Percentiles rank a stretch among this genome's conserved stretches.
Conservation (phyloP, 306 rosid genomes). For the Arachis stenosperma region DNA sequence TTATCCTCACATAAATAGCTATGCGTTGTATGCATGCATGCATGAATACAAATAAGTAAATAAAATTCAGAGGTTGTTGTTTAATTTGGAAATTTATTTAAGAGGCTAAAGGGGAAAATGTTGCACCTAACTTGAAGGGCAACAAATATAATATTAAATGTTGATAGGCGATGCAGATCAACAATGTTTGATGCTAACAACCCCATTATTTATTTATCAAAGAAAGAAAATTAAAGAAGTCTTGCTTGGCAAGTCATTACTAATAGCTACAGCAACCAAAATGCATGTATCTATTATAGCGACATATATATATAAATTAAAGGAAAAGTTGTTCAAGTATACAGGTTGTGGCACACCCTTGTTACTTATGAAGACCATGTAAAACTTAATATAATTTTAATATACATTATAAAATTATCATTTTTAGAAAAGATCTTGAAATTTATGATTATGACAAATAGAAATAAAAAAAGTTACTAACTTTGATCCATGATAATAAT, state of each 20-base stretch:
- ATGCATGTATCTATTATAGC: no score
- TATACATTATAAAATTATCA: no score
- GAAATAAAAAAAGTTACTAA: no score
- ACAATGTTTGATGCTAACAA: neutral
- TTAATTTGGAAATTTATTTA: neutral
- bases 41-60: neutral
- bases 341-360: neutral
- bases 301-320: neutral
- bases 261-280: no score
- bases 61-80: neutral
- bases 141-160: no score
- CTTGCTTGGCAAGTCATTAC: neutral
- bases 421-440: no score
- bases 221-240: neutral
- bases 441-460: no score
- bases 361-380: no score
- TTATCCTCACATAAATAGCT: neutral
- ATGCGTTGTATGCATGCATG: neutral
- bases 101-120: neutral
- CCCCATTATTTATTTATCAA: neutral
- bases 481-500: no score
- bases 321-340: neutral
- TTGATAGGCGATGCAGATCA: neutral
- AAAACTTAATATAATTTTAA: no score
- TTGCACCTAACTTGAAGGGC: neutral